phyloP scores from a whole-genome alignment of 257 asterid genomes.

The Voacanga thouarsii region DNA sequence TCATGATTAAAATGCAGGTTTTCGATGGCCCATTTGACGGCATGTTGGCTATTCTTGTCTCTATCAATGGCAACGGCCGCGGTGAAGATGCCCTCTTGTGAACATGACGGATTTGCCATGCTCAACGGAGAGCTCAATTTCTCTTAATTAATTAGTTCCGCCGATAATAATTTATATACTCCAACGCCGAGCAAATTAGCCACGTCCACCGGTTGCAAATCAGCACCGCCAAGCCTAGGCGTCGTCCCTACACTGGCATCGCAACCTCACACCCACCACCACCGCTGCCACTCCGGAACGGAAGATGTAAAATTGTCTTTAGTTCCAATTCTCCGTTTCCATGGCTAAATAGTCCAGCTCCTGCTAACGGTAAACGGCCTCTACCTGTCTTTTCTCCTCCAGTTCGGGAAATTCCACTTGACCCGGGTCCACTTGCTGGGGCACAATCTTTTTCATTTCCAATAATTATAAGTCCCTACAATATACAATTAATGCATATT shows the following conservation, averaged over 20 bases:
- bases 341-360: too few species aligned
- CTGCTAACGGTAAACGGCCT: background rate
- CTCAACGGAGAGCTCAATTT: background rate
- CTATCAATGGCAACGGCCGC: conserved; percentile 71
- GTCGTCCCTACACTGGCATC: background rate
- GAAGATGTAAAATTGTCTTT: background rate
- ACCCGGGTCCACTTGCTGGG: too few species aligned
- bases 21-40: conserved; percentile 87
- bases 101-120: conserved; percentile 26
- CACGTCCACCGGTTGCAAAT: background rate
- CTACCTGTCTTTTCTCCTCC: background rate
- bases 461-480: too few species aligned
- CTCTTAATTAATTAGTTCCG: too few species aligned
- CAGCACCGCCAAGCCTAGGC: background rate
- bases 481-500: too few species aligned
- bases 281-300: background rate
- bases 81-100: conserved; percentile 22
- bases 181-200: background rate
- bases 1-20: conserved; percentile 39
- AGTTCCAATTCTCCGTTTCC: background rate
- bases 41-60: conserved; percentile 80
- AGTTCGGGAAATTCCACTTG: too few species aligned
- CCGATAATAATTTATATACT: background rate
- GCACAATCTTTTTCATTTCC: too few species aligned
- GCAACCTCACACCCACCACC: background rate